A percentile compares a stretch with the other conserved stretches of the same genome.
These are phyloP conservation scores for Leishmania braziliensis DNA, from an alignment of 208 protist genomes.

Conservation along the genomic window DNA sequence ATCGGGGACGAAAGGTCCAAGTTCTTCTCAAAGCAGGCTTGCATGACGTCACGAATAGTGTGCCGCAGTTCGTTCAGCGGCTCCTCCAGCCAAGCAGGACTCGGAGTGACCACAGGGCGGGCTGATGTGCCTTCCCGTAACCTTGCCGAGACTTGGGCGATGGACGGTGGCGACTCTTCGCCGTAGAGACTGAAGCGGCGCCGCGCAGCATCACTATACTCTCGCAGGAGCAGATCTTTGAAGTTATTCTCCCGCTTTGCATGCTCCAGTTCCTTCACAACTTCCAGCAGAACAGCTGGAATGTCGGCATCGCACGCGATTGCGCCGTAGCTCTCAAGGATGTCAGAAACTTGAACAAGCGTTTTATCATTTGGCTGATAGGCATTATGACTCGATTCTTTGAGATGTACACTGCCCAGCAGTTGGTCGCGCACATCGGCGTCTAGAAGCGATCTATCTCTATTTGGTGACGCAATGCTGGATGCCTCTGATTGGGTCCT, in stretches of 20 bases:
- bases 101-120: not conserved
- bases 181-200: constrained; percentile 49
- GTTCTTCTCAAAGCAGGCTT: constrained; percentile 15
- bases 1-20: constrained; percentile 10
- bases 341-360: constrained; percentile 52
- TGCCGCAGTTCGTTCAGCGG: constrained; percentile 16
- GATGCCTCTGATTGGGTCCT: constrained; percentile 32
- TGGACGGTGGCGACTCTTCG: constrained; percentile 31
- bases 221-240: constrained; percentile 48
- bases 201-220: constrained; percentile 48
- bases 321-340: constrained; percentile 54
- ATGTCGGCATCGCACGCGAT: constrained; percentile 35
- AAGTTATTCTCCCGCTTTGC: constrained; percentile 44
- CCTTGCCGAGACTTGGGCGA: constrained; percentile 19
- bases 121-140: constrained; percentile 11
- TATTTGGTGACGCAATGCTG: constrained; percentile 28
- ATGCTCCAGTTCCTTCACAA: constrained; percentile 60
- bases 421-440: not conserved
- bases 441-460: constrained; percentile 41
- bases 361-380: constrained; percentile 17
- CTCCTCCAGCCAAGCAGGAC: constrained; percentile 29
- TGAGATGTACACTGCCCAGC: not conserved
- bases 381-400: not conserved
- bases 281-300: constrained; percentile 41
- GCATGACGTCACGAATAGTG: not conserved